Base-by-base conservation (phyloP, 2,329 filamentous ascomycete species). In the Nemania diffusa region DNA sequence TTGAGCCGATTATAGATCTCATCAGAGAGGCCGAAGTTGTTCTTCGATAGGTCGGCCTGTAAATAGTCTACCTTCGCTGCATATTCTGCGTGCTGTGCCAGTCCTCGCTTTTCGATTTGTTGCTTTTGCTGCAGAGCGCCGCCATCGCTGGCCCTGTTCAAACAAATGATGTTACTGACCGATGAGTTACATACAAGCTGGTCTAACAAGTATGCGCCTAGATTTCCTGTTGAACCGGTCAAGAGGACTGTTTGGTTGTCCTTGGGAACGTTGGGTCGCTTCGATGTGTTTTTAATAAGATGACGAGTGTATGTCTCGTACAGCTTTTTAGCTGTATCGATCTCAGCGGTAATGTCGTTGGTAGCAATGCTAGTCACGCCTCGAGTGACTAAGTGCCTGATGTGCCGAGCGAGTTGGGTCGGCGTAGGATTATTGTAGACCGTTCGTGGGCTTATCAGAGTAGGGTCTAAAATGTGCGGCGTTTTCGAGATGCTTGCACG, bases 131-230 rank as follows among this genome's bases (percentile, higher is more conserved):
- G n/a, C 13, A 7, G 5, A n/a, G 8, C 44, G 6, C 62, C 61
- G 3, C 63, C 61, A 13, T 62, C 65, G 13, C 55, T 51, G 17
- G 48, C n/a, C 27, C 68, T 65, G 20, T 72, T 68, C 9, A 72
- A 37, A 29, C 70, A 72, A 17, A 56, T 6, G 42, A 72, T 57
- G 6, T 50, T 53, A 3, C 1, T 22, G 7, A 75, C 68, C 13
- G 62, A 51, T 1, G 62, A 61, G 15, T 79, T 73, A 2, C 62
- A 60, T 0, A 78, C 76, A 9, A 81, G 63, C 26, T 75, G 65
- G 22, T 79, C 76, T 2, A 84, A 77, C 2, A 82, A 62, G 69
- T 82, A 80, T 5, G 76, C 76, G 0, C 81, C 80, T 0, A 82
- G 56, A 63, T 77, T 79, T 0, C 81, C 81, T 0, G 80, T 80